Evolutionary conservation across 148 eudicot genomes (phyloP).

Genomic region (Cornus suecica): DNA sequence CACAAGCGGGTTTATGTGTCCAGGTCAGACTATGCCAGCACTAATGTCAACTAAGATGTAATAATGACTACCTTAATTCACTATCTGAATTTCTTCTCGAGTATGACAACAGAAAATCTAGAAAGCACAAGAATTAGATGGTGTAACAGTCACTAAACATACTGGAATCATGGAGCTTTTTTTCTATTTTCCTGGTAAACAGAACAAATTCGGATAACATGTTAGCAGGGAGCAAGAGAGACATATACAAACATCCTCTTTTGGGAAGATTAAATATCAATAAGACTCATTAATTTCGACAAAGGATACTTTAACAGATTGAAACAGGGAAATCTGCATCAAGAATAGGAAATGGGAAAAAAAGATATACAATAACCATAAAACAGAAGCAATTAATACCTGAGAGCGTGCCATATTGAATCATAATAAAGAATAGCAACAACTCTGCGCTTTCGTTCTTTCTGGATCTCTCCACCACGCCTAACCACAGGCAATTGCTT

Average conservation of each 20-base stretch:
- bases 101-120: too few relatives aligned
- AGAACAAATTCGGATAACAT: too few relatives aligned
- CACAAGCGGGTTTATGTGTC: not conserved
- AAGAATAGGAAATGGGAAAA: not conserved
- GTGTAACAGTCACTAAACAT: too few relatives aligned
- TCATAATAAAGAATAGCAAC: slow-evolving; percentile 74
- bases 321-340: not conserved
- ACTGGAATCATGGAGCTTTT: too few relatives aligned
- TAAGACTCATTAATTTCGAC: not conserved
- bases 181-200: too few relatives aligned
- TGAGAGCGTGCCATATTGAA: slow-evolving; percentile 53
- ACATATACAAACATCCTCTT: too few relatives aligned
- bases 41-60: not conserved
- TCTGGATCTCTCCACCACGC: slow-evolving; percentile 53
- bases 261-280: too few relatives aligned
- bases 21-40: not conserved
- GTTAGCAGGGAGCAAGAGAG: too few relatives aligned
- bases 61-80: not conserved
- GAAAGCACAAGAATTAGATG: too few relatives aligned
- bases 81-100: not conserved
- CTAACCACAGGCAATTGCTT: slow-evolving; percentile 90
- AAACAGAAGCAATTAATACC: slow-evolving; percentile 37
- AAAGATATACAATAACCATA: not conserved
- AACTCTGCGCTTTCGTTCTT: slow-evolving; percentile 63
- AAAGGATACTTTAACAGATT: not conserved